phyloP scores from a whole-genome alignment of 768 basidiomycete species.

The Fistulinella prunicolor region DNA sequence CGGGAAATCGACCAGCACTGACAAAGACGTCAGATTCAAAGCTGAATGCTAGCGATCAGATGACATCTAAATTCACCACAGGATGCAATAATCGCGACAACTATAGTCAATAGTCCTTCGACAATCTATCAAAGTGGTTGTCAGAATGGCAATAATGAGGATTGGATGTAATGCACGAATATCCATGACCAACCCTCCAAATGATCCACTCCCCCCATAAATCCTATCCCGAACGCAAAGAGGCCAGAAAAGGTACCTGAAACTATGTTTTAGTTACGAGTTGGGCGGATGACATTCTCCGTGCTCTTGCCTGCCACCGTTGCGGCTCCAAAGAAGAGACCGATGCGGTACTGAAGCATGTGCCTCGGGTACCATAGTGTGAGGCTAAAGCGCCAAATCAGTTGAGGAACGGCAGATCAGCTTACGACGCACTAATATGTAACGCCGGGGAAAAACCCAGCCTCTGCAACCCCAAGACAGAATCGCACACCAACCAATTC shows the following conservation, averaged over 20 bases:
- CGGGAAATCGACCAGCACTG: conserved; percentile 56
- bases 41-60: too few relatives aligned
- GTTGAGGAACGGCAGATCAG: neutral
- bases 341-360: conserved; percentile 56
- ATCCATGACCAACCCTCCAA: conserved; percentile 67
- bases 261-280: neutral
- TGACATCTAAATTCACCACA: conserved; percentile 35
- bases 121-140: conserved; percentile 7
- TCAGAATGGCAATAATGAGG: neutral
- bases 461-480: conserved; percentile 64
- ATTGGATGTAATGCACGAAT: conserved; percentile 41
- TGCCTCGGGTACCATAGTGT: conserved; percentile 70
- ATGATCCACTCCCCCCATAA: conserved; percentile 46
- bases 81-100: conserved; percentile 51
- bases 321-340: conserved; percentile 63
- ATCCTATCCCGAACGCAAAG: conserved; percentile 52
- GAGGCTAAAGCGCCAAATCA: conserved; percentile 35
- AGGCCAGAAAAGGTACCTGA: conserved; percentile 55
- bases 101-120: conserved; percentile 53
- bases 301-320: conserved; percentile 46
- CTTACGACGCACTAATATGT: conserved; percentile 58
- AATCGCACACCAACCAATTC: conserved; percentile 57
- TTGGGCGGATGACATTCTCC: too few relatives aligned
- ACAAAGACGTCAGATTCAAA: neutral
- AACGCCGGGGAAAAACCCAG: conserved; percentile 71